These are phyloP conservation scores for Blastomyces gilchristii DNA, from an alignment of 2,329 filamentous ascomycete species.

Conservation along the genomic window DNA sequence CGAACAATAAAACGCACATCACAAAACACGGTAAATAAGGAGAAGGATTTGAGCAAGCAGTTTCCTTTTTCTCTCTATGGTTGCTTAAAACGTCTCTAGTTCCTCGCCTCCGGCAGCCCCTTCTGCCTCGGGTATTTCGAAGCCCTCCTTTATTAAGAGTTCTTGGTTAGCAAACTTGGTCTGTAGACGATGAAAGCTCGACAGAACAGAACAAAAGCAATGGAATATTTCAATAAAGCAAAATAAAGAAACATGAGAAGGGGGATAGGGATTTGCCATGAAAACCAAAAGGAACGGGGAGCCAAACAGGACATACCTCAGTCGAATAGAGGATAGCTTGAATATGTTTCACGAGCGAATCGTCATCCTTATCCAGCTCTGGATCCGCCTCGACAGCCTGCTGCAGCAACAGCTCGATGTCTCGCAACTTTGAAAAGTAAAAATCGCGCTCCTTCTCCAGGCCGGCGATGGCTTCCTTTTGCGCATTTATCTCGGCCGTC, in stretches of 20 bases:
- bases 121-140: conserved; percentile 75
- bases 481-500: conserved; percentile 70
- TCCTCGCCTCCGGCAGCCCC: conserved; percentile 40
- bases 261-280: background rate
- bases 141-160: conserved; percentile 38
- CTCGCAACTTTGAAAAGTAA: conserved; percentile 96
- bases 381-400: conserved; percentile 86
- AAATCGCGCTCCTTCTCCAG: conserved; percentile 96
- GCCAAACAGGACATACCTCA: conserved; percentile 45
- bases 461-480: conserved; percentile 92
- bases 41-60: background rate
- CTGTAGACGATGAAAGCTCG: background rate
- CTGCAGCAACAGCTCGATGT: conserved; percentile 92
- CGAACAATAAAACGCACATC: background rate
- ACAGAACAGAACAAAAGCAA: background rate
- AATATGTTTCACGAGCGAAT: conserved; percentile 86
- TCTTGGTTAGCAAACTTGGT: conserved; percentile 5
- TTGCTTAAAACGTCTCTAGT: conserved; percentile 30
- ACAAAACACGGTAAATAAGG: background rate
- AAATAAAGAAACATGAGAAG: background rate
- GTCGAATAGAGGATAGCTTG: conserved; percentile 96
- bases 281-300: background rate
- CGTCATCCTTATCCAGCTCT: conserved; percentile 87
- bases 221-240: background rate
- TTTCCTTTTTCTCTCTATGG: background rate